Base-by-base conservation (phyloP, 2,329 filamentous ascomycete species). In the Emericellopsis cladophorae region DNA sequence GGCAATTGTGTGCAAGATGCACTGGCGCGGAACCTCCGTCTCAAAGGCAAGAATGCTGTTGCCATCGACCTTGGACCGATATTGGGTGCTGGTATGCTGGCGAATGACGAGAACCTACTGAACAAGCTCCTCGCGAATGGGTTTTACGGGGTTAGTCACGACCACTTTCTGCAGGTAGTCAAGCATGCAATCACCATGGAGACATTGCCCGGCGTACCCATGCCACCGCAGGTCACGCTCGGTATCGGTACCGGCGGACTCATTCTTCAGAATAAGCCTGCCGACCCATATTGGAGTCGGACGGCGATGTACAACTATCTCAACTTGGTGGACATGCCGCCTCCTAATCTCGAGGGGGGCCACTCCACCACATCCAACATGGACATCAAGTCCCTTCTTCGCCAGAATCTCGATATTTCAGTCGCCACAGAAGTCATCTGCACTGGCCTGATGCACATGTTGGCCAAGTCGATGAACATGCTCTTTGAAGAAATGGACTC, bases 221-320 rank as follows among this genome's bases (percentile, higher is more conserved):
- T 65, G 29, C 71, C 70, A 0, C 46, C 66, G 0, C 70, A 74
- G 45, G 51, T 75, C 15, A 58, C 70, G n/a, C 64, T 70, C 16
- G 68, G 70, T 7, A 64, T 74, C 11, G 71, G 72, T 10, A 74
- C 71, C 1, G 72, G 72, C 15, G 72, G 72, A 1, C 58, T 75
- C 14, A 61, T 71, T 11, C 54, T 54, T 5, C 72, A 76, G 47
- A 75, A 73, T 50, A 57, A 64, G 40, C 65, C 68, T 0, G 58
- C 63, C 0, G 71, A 75, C 44, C 69, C 72, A 1, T 76, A 72
- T 52, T 76, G 71, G 70, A 60, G 66, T 9, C 64, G 61, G 6
- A 68, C 67, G 0, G 62, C 68, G 1, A 55, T 72, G 31, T 75
- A 70, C 43, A 54, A 61, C 2, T 60, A 65, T 40, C 60, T 76